phyloP scores from a whole-genome alignment of 129 eudicot genomes.

The Apium graveolens region DNA sequence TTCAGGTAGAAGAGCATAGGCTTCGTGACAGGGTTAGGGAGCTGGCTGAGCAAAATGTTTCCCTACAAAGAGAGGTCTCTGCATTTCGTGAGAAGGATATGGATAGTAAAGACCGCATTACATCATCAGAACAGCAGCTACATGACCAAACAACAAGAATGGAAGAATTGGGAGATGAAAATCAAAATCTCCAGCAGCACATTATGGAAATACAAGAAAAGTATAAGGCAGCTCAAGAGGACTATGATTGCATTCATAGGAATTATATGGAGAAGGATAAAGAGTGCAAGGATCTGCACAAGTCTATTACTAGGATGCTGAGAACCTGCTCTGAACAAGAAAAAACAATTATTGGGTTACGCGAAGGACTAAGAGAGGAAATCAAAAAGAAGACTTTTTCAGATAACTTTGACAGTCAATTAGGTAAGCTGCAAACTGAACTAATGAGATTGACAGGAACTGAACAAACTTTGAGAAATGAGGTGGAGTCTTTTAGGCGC shows the following conservation, averaged over 20 bases:
- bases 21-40: slow-evolving; percentile 91
- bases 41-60: slow-evolving; percentile 93
- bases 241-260: slow-evolving; percentile 42
- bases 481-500: slow-evolving; percentile 59
- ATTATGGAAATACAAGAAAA: slow-evolving; percentile 47
- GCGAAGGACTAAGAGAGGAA: slow-evolving; percentile 53
- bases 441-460: slow-evolving; percentile 69
- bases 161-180: slow-evolving; percentile 48
- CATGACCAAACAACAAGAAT: slow-evolving; percentile 39
- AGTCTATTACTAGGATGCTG: slow-evolving; percentile 48
- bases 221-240: slow-evolving; percentile 60
- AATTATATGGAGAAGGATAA: slow-evolving; percentile 63
- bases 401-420: slow-evolving; percentile 41
- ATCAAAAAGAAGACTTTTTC: slow-evolving; percentile 30
- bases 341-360: slow-evolving; percentile 72
- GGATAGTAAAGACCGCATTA: slow-evolving; percentile 36
- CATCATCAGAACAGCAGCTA: slow-evolving; percentile 49
- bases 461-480: slow-evolving; percentile 73
- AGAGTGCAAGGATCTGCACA: slow-evolving; percentile 84
- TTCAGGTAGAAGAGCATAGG: slow-evolving; percentile 78
- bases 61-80: slow-evolving; percentile 86
- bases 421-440: slow-evolving; percentile 61
- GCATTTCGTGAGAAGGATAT: slow-evolving; percentile 55
- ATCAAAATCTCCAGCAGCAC: slow-evolving; percentile 36
- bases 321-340: slow-evolving; percentile 83